These are phyloP conservation scores for Magnusiomyces magnusii DNA, from an alignment of 1,139 yeast genomes.

Conservation along the genomic window DNA sequence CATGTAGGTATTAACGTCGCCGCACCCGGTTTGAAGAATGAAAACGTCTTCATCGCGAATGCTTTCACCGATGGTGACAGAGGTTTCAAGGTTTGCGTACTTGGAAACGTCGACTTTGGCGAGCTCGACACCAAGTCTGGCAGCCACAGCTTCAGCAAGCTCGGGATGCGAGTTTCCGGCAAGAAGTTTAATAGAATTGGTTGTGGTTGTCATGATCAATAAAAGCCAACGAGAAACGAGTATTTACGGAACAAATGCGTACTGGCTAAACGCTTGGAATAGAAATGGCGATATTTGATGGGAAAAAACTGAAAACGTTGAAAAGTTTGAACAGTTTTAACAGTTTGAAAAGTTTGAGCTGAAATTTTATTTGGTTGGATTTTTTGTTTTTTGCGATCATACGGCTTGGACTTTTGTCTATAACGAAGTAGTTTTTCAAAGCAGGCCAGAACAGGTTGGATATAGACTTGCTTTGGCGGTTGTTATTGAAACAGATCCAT, in stretches of 20 bases:
- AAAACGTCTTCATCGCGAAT: constrained; percentile 91
- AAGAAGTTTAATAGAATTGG: constrained; percentile 78
- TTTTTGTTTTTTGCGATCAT: too few relatives aligned
- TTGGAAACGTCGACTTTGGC: constrained; percentile 38
- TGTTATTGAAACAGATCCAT: too few relatives aligned
- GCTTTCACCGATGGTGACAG: constrained; percentile 88
- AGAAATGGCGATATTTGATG: background rate
- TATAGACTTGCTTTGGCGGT: too few relatives aligned
- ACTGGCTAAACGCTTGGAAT: background rate
- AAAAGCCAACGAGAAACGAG: background rate
- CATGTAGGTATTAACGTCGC: constrained; percentile 76
- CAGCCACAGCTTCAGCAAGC: constrained; percentile 77
- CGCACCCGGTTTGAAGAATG: constrained; percentile 88
- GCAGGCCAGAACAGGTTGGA: too few relatives aligned
- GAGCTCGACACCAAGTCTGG: constrained; percentile 37
- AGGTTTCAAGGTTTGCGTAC: constrained; percentile 65
- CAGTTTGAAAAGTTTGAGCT: too few relatives aligned
- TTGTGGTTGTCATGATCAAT: background rate
- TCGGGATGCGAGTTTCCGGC: constrained; percentile 89
- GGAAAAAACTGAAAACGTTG: too few relatives aligned
- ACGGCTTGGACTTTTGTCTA: too few relatives aligned
- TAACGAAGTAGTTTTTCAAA: too few relatives aligned
- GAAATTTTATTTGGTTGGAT: too few relatives aligned
- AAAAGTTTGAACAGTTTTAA: too few relatives aligned
- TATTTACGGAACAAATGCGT: too few relatives aligned